These are phyloP conservation scores for Hyaloscypha finlandica DNA, from an alignment of 495 filamentous ascomycete genomes.

Conservation along the genomic window DNA sequence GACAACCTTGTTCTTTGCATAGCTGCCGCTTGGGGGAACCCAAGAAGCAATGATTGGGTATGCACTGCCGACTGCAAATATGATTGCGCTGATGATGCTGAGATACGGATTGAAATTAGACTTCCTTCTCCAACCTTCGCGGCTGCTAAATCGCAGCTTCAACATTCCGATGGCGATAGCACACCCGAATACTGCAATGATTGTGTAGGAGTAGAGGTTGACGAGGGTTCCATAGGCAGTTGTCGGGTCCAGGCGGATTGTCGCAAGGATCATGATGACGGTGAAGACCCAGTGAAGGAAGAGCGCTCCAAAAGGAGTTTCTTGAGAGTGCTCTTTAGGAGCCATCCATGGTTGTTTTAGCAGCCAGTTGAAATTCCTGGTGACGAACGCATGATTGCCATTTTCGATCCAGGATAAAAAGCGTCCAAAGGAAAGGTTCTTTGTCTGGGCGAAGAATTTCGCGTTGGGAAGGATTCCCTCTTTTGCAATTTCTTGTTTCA, in stretches of 20 bases:
- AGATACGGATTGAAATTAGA: slow-evolving; percentile 19
- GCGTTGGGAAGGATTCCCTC: slow-evolving; percentile 40
- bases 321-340: slow-evolving; percentile 27
- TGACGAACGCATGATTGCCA: slow-evolving; percentile 16
- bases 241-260: slow-evolving; percentile 16
- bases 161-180: slow-evolving; percentile 23
- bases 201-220: slow-evolving; percentile 35
- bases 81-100: slow-evolving; percentile 20
- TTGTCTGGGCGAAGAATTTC: slow-evolving; percentile 43
- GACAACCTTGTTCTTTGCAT: not conserved
- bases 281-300: slow-evolving; percentile 41
- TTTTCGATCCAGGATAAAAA: slow-evolving; percentile 15
- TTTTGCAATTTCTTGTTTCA: slow-evolving; percentile 43
- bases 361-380: slow-evolving; percentile 14
- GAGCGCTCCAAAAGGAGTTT: slow-evolving; percentile 38
- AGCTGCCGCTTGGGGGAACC: slow-evolving; percentile 21
- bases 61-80: slow-evolving; percentile 22
- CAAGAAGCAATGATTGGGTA: slow-evolving; percentile 25
- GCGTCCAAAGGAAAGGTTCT: slow-evolving; percentile 13
- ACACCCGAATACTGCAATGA: slow-evolving; percentile 22
- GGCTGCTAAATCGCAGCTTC: slow-evolving; percentile 13
- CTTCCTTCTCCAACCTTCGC: slow-evolving; percentile 12
- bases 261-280: slow-evolving; percentile 33
- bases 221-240: slow-evolving; percentile 35
- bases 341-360: slow-evolving; percentile 8